Conservation (phyloP, 768 basidiomycete genomes). For the Psilocybe cyanescens region DNA sequence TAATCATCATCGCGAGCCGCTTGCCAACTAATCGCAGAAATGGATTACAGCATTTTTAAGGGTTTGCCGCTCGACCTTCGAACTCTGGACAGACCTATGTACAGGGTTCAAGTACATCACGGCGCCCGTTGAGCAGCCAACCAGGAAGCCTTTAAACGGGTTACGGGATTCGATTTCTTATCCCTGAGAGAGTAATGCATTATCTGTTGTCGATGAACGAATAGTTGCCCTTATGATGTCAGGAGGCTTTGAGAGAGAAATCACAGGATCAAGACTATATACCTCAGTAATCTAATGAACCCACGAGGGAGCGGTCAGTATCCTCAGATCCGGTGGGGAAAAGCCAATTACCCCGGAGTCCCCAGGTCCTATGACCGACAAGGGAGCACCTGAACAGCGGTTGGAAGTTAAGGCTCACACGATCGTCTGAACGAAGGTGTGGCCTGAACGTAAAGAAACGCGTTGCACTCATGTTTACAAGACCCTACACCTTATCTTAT, state of each 20-base stretch:
- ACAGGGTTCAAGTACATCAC: too few species aligned
- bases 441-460: neutral
- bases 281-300: neutral
- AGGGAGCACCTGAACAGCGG: neutral
- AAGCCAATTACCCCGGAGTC: conserved; percentile 12
- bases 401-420: neutral
- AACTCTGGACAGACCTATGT: too few species aligned
- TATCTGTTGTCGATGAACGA: too few species aligned
- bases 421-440: neutral
- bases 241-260: too few species aligned
- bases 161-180: too few species aligned
- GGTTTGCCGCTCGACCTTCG: neutral
- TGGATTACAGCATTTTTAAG: neutral
- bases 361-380: conserved; percentile 10
- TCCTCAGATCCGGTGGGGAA: conserved; percentile 2
- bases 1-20: neutral
- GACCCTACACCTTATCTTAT: neutral
- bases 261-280: neutral
- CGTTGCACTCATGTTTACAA: neutral
- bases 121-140: too few species aligned
- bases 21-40: neutral
- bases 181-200: too few species aligned
- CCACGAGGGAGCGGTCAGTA: neutral
- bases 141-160: too few species aligned
- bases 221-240: too few species aligned